Percentiles rank a stretch among this genome's conserved stretches.
Conservation (phyloP, 2,329 filamentous ascomycete genomes). For the Trichophaea hybrida region DNA sequence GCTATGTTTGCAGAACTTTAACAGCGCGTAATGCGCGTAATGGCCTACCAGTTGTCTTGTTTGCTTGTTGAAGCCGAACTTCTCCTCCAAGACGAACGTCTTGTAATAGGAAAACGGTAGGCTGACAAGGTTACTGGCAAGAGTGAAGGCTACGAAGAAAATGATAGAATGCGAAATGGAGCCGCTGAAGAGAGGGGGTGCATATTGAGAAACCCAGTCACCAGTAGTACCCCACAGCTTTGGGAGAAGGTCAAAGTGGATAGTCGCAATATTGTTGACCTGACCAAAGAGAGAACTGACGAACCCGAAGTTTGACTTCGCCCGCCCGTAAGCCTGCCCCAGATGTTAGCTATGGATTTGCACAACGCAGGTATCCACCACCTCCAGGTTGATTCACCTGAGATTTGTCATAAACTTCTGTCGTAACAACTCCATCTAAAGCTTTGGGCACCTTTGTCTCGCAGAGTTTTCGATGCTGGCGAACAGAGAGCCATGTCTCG, state of each 20-base stretch:
- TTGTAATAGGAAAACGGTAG: constrained; percentile 78
- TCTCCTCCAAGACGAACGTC: constrained; percentile 90
- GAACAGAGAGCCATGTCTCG: constrained; percentile 74
- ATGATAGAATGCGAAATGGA: constrained; percentile 88
- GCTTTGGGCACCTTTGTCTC: constrained; percentile 70
- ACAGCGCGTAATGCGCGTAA: not conserved
- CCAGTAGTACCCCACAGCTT: constrained; percentile 80
- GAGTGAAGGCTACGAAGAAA: constrained; percentile 76
- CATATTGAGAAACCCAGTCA: constrained; percentile 54
- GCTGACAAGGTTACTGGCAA: constrained; percentile 65
- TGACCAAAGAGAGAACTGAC: constrained; percentile 69
- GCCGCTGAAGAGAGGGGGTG: constrained; percentile 65
- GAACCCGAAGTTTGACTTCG: constrained; percentile 83
- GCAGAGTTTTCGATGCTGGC: constrained; percentile 79
- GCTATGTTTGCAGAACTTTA: not conserved
- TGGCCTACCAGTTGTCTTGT: constrained; percentile 50
- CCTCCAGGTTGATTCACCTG: constrained; percentile 41
- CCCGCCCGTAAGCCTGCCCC: constrained; percentile 68
- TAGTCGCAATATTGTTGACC: constrained; percentile 74
- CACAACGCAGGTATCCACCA: not conserved
- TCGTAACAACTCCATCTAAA: constrained; percentile 71
- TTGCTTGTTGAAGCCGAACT: constrained; percentile 98
- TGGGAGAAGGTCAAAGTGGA: constrained; percentile 81
- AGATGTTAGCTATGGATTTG: not conserved
- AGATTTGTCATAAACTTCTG: constrained; percentile 85